Evolutionary conservation across 352 stramenopile species (phyloP).

Genomic region (Peronosclerospora sorghi): DNA sequence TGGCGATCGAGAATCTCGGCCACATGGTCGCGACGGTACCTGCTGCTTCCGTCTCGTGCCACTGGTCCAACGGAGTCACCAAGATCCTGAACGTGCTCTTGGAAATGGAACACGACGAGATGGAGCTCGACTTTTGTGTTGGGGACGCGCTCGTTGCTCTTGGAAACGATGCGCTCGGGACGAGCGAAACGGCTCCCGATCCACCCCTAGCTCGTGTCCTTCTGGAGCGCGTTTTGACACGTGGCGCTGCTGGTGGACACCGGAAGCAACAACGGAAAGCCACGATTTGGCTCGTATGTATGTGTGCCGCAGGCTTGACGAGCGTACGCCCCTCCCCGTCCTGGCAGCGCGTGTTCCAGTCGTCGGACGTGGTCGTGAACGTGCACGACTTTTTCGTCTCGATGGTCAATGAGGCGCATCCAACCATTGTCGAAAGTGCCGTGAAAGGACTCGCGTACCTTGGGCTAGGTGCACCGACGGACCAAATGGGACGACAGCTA

Average conservation of each 20-base stretch:
- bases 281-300: conserved; percentile 56
- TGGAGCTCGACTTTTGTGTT: conserved; percentile 43
- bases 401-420: conserved; percentile 65
- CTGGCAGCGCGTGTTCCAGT: conserved; percentile 29
- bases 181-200: conserved; percentile 10
- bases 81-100: conserved; percentile 14
- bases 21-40: conserved; percentile 22
- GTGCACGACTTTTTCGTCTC: conserved; percentile 72
- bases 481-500: conserved; percentile 47
- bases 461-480: conserved; percentile 36
- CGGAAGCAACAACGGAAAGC: conserved; percentile 36
- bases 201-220: conserved; percentile 27
- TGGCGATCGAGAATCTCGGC: conserved; percentile 33
- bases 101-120: conserved; percentile 14
- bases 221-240: conserved; percentile 27
- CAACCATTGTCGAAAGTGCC: conserved; percentile 57
- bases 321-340: conserved; percentile 9
- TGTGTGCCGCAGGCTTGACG: conserved; percentile 43
- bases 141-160: conserved; percentile 44
- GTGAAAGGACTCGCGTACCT: conserved; percentile 74
- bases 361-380: conserved; percentile 19
- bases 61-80: conserved; percentile 18
- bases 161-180: conserved; percentile 21
- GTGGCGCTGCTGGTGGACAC: conserved; percentile 31
- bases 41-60: conserved; percentile 5